Conservation (phyloP, 805 yeast species). For the Ogataea nakhonphanomensis region DNA sequence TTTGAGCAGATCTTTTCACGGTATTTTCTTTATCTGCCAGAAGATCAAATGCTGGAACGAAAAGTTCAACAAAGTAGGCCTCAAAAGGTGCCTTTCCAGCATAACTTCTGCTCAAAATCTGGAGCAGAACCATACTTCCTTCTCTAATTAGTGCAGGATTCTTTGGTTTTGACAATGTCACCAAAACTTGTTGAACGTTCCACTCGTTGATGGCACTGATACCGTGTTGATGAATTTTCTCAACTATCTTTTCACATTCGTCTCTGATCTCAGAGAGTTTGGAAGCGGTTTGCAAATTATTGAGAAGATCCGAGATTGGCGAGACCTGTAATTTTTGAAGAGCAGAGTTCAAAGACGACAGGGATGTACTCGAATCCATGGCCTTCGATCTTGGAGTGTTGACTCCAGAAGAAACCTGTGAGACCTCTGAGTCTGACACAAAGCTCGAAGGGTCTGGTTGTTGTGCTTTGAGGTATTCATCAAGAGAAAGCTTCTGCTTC, state of each 20-base stretch:
- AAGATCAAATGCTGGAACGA: slow-evolving; percentile 64
- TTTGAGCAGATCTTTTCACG: slow-evolving; percentile 82
- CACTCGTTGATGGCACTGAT: slow-evolving; percentile 53
- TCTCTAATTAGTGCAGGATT: slow-evolving; percentile 75
- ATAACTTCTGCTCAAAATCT: slow-evolving; percentile 52
- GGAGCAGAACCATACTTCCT: slow-evolving; percentile 60
- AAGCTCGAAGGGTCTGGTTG: slow-evolving; percentile 26
- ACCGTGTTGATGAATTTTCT: slow-evolving; percentile 44
- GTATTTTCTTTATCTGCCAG: slow-evolving; percentile 84
- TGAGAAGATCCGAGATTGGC: slow-evolving; percentile 62
- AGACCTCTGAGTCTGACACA: slow-evolving; percentile 21
- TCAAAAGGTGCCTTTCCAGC: slow-evolving; percentile 72
- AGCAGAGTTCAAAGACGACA: slow-evolving; percentile 63
- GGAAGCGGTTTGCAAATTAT: slow-evolving; percentile 47
- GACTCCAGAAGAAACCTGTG: slow-evolving; percentile 31
- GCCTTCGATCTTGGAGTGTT: slow-evolving; percentile 27
- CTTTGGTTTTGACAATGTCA: slow-evolving; percentile 69
- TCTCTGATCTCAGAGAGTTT: slow-evolving; percentile 53
- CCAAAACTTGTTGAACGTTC: slow-evolving; percentile 60
- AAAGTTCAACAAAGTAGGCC: slow-evolving; percentile 62
- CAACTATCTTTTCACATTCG: slow-evolving; percentile 53
- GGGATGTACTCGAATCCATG: slow-evolving; percentile 58
- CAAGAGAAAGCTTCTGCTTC: slow-evolving; percentile 38
- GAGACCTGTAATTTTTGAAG: slow-evolving; percentile 59
- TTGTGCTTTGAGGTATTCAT: slow-evolving; percentile 50